These are phyloP conservation scores for Pythium sukuiense DNA, from an alignment of 352 stramenopile genomes.

Conservation along the genomic window DNA sequence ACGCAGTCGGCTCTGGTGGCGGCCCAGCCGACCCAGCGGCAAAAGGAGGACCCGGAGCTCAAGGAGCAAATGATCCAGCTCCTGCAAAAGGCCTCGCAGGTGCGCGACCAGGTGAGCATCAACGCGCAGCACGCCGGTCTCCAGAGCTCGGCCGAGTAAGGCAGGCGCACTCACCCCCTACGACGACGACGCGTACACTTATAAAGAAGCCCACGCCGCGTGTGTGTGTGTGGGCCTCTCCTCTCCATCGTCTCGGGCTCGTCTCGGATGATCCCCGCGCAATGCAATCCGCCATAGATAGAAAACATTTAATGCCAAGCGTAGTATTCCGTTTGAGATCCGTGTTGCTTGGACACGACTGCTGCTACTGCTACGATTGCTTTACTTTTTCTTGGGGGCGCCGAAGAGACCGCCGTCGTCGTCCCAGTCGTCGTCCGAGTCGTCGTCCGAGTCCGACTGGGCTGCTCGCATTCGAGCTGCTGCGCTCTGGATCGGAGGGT, in stretches of 20 bases:
- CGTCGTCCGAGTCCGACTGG: conserved; percentile 39
- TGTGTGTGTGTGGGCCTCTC: neutral
- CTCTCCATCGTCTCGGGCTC: neutral
- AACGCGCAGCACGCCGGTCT: conserved; percentile 61
- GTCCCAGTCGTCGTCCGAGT: conserved; percentile 61
- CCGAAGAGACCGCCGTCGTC: conserved; percentile 70
- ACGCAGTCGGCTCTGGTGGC: conserved; percentile 52
- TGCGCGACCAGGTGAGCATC: conserved; percentile 72
- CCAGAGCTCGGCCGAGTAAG: conserved; percentile 73
- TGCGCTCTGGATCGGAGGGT: conserved; percentile 50
- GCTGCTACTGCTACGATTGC: neutral
- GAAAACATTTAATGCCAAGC: conserved; percentile 10
- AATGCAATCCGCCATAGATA: conserved; percentile 1
- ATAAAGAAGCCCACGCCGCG: conserved; percentile 1
- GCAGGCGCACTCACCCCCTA: neutral
- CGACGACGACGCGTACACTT: neutral
- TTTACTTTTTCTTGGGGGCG: conserved; percentile 21
- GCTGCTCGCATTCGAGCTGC: conserved; percentile 46
- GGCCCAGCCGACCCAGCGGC: conserved; percentile 21
- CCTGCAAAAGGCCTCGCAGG: conserved; percentile 78
- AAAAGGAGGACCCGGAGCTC: conserved; percentile 67
- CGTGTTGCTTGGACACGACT: neutral
- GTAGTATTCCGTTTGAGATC: neutral
- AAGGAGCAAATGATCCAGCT: conserved; percentile 89
- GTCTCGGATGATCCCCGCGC: neutral